Evolutionary conservation across 306 rosid genomes (phyloP).

Genomic region (Abrus pulchellus): DNA sequence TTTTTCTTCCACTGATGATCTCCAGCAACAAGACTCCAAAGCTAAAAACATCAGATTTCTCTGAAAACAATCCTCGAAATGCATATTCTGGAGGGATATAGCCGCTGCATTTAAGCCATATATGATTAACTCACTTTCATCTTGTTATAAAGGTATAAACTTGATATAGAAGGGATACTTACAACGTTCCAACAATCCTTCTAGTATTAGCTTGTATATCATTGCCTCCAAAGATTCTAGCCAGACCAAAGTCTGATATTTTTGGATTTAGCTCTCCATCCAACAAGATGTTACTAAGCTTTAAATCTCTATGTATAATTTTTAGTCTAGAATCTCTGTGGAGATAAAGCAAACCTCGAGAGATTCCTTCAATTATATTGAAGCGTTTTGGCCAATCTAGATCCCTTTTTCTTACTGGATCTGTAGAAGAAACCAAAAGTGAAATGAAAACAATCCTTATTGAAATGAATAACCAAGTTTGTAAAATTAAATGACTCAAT

Average conservation of each 20-base stretch:
- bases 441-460: neutral
- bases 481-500: neutral
- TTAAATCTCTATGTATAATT: constrained; percentile 40
- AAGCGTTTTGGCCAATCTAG: constrained; percentile 45
- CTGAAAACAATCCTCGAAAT: constrained; percentile 12
- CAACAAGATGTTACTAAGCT: constrained; percentile 41
- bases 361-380: constrained; percentile 42
- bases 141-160: neutral
- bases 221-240: constrained; percentile 24
- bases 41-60: constrained; percentile 49
- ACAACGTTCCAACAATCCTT: constrained; percentile 52
- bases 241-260: constrained; percentile 45
- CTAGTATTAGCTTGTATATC: constrained; percentile 32
- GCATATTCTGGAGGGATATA: constrained; percentile 52
- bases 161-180: neutral
- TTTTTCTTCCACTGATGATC: constrained; percentile 13
- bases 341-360: constrained; percentile 40
- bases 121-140: neutral
- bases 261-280: constrained; percentile 40
- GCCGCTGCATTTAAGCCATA: constrained; percentile 30
- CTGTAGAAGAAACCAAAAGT: neutral
- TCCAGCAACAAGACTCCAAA: constrained; percentile 25
- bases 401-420: neutral
- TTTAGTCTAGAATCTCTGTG: constrained; percentile 42
- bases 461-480: neutral